A percentile compares a stretch with the other conserved stretches of the same genome.
These are phyloP conservation scores for Leccinum sublutescens DNA, from an alignment of 768 basidiomycete species.

Conservation along the genomic window DNA sequence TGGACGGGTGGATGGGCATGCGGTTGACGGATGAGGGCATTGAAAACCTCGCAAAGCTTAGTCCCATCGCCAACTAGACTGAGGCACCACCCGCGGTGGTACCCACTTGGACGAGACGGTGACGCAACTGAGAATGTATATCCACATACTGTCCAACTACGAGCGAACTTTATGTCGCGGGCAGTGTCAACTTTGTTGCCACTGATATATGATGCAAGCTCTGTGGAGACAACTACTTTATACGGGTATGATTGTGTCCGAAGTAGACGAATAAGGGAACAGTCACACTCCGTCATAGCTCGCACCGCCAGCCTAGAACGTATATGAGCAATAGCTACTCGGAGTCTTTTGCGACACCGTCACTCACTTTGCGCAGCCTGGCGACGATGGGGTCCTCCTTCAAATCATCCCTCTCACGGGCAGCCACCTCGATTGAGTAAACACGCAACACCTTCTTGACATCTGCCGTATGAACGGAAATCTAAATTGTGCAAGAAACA, in stretches of 20 bases:
- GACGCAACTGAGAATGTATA: conserved; percentile 1
- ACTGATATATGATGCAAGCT: conserved; percentile 22
- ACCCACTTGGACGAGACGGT: conserved; percentile 1
- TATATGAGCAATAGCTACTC: conserved; percentile 5
- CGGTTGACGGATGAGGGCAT: conserved; percentile 71
- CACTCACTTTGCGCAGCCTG: conserved; percentile 75
- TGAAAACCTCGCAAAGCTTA: conserved; percentile 52
- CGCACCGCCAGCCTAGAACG: conserved; percentile 74
- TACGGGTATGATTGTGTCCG: conserved; percentile 6
- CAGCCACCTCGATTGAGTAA: conserved; percentile 87
- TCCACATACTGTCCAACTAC: conserved; percentile 1
- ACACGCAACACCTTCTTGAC: conserved; percentile 78
- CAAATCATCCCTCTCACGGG: conserved; percentile 78
- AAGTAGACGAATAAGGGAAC: conserved; percentile 15
- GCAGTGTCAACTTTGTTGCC: conserved; percentile 25
- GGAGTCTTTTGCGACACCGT: conserved; percentile 1
- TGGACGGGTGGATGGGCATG: conserved; percentile 90
- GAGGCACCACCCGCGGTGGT: neutral
- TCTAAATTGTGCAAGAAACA: conserved; percentile 44
- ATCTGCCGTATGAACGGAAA: conserved; percentile 88
- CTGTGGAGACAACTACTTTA: conserved; percentile 9
- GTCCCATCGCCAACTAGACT: conserved; percentile 24
- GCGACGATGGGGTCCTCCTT: conserved; percentile 84
- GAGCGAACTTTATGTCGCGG: conserved; percentile 4
- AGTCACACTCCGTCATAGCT: conserved; percentile 81